Evolutionary conservation across 139 green algal species (phyloP), one percentile per base, ranked within the genome.

Genomic region (Eudorina sp.): DNA sequence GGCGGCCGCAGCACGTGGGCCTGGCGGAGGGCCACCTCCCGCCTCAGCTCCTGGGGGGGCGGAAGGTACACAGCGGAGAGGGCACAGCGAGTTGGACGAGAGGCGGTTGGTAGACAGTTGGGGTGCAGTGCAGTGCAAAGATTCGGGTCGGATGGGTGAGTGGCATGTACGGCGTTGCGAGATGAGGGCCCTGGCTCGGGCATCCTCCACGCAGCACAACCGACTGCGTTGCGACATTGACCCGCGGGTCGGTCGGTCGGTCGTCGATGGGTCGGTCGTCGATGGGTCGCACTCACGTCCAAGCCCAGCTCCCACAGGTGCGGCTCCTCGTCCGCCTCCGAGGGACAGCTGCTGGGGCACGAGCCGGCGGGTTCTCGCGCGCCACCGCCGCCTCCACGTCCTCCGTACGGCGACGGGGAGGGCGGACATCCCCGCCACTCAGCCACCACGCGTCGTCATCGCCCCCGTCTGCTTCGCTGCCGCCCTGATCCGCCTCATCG

Each of bases 21-120:
- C 79, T 85, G 79, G n/a, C 79, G 79, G 11, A 46, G n/a, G 2
- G 58, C 53, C 79, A 85, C 79, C 43, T 85, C 79, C 0, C 40
- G 38, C 8, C 43, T 4, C 40, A 85, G 79, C 8, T 85, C 79
- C 79, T 85, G 58, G 0, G 75, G 27, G 6, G 31, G 13, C 25
- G 3, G 31, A 75, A 25, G 38, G 25, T 29, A 53, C 38, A 14
- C 16, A n/a, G 11, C 18, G 55, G 55, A 25, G 8, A 4, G 29
- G 55, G 55, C 2, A 5, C 14, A 53, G 8, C 14, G 16, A 4
- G 3, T 2, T 23, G 6, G 1, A 19, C 25, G 36, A 4, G 1
- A n/a, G n/a, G n/a, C n/a, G n/a, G n/a, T n/a, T n/a, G n/a, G n/a
- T n/a, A n/a, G n/a, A n/a, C n/a, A n/a, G n/a, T n/a, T n/a, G n/a